A percentile compares a stretch with the other conserved stretches of the same genome.
These are phyloP conservation scores for Aspergillus hortae DNA, from an alignment of 2,329 filamentous ascomycete genomes.

Conservation along the genomic window DNA sequence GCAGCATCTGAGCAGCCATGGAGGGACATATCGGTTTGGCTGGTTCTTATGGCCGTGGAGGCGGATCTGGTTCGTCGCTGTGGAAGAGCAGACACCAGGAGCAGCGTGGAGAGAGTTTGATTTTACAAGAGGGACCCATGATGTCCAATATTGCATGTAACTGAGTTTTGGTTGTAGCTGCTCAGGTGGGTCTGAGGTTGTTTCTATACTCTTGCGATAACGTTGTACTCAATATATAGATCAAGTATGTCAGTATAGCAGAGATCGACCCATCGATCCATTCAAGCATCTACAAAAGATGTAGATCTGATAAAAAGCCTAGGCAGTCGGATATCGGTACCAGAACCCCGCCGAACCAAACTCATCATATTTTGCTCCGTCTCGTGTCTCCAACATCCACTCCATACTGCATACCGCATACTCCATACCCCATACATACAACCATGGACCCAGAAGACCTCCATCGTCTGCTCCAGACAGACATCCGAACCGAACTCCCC, in stretches of 20 bases:
- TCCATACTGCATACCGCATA: too few species aligned
- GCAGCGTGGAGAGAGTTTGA: not conserved
- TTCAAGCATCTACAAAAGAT: too few species aligned
- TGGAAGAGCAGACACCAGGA: not conserved
- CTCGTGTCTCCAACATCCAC: too few species aligned
- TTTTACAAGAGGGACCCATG: not conserved
- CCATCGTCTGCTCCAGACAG: conserved; percentile 19
- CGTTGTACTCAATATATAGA: too few species aligned
- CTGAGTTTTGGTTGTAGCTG: not conserved
- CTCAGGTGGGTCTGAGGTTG: too few species aligned
- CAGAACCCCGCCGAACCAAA: too few species aligned
- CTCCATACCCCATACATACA: not conserved
- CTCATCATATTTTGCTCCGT: too few species aligned
- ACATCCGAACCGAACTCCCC: conserved; percentile 22
- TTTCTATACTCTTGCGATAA: too few species aligned
- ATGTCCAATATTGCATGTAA: not conserved
- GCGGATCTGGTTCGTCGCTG: not conserved
- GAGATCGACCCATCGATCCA: too few species aligned
- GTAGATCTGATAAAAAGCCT: too few species aligned
- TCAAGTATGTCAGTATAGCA: too few species aligned
- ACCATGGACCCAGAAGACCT: conserved; percentile 17
- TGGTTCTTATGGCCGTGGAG: not conserved
- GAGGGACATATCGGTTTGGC: not conserved
- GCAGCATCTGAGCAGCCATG: not conserved
- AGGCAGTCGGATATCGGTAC: too few species aligned